Conservation (phyloP, 2,329 filamentous ascomycete genomes). For the Sclerotinia spermophila region DNA sequence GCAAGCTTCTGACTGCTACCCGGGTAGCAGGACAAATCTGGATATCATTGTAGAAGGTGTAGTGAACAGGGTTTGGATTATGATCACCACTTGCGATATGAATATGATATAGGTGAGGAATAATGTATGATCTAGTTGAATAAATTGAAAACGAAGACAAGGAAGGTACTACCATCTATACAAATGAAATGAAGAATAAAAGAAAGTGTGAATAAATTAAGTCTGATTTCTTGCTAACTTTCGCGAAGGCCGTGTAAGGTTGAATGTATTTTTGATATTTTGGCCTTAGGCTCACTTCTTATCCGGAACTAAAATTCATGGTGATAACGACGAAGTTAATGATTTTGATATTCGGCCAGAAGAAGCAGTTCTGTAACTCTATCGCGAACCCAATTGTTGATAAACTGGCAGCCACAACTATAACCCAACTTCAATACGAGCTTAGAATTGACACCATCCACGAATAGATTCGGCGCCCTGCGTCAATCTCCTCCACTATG, state of each 20-base stretch:
- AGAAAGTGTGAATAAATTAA: background rate
- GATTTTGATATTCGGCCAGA: background rate
- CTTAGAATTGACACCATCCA: background rate
- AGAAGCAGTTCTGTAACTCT: background rate
- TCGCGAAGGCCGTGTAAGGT: background rate
- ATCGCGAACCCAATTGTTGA: background rate
- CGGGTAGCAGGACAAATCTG: background rate
- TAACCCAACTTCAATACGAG: background rate
- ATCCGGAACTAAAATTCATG: constrained; percentile 6
- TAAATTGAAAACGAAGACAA: background rate
- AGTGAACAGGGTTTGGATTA: background rate
- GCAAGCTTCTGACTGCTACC: background rate
- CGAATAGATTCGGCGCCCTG: background rate
- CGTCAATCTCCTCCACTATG: constrained; percentile 22
- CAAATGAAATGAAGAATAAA: too few species aligned
- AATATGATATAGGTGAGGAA: background rate
- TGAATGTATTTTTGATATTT: background rate
- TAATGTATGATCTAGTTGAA: background rate
- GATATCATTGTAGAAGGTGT: background rate
- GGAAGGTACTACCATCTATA: background rate
- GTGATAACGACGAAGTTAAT: constrained; percentile 3
- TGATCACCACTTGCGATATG: constrained; percentile 3
- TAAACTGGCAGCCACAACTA: background rate
- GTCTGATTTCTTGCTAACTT: background rate
- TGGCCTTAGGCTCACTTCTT: constrained; percentile 2